Percentiles rank a stretch among this genome's conserved stretches.
phyloP scores from a whole-genome alignment of 192 early-diverging fungal species.

The Funneliformis geosporum region DNA sequence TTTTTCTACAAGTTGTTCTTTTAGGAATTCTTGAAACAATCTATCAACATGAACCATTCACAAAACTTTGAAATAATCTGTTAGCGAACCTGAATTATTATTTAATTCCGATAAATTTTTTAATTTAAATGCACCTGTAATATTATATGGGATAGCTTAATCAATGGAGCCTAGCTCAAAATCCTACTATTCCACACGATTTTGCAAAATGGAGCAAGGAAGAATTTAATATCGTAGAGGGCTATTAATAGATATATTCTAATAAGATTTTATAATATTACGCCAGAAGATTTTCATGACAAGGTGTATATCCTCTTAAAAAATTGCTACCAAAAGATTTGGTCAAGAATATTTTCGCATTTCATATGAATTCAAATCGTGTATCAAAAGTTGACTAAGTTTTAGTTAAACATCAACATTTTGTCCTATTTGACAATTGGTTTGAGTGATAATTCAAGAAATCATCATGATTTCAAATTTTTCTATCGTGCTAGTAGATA shows the following conservation, averaged over 20 bases:
- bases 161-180: conserved; percentile 6
- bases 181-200: neutral
- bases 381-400: neutral
- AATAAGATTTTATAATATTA: neutral
- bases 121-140: neutral
- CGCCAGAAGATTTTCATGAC: neutral
- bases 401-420: neutral
- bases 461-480: neutral
- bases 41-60: neutral
- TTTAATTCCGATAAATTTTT: neutral
- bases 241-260: too few relatives aligned
- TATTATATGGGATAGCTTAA: neutral
- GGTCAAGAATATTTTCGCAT: neutral
- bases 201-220: neutral
- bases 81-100: neutral
- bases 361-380: neutral
- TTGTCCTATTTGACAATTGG: neutral
- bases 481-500: conserved; percentile 6
- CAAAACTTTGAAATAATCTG: neutral
- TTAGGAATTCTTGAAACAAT: neutral
- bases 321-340: neutral
- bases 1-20: neutral
- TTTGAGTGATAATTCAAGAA: neutral
- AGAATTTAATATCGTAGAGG: neutral
- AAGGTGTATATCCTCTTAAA: neutral